These are phyloP conservation scores for Cyberlindnera mycetangii DNA, from an alignment of 805 yeast species.

Conservation along the genomic window DNA sequence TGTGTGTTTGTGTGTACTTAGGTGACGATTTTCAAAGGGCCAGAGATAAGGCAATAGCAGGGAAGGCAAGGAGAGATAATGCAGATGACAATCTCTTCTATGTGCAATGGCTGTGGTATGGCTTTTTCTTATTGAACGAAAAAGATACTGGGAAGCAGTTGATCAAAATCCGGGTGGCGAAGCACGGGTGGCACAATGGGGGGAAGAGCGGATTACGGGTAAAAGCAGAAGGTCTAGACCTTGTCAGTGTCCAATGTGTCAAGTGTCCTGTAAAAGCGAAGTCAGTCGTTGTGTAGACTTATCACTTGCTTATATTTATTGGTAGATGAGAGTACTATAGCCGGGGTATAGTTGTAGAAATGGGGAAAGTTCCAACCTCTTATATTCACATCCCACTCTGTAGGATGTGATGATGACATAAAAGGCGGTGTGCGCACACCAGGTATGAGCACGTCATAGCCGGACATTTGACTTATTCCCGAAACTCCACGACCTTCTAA, in stretches of 20 bases:
- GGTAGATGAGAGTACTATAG: neutral
- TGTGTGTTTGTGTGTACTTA: neutral
- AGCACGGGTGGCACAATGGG: constrained; percentile 1
- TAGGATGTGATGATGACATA: constrained; percentile 5
- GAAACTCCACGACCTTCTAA: neutral
- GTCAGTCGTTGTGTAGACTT: neutral
- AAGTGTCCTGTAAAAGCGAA: neutral
- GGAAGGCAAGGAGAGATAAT: too few relatives aligned
- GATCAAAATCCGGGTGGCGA: neutral
- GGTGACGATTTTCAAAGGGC: neutral
- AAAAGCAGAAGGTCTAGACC: neutral
- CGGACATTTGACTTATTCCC: neutral
- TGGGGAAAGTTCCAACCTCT: constrained; percentile 4
- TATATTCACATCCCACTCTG: constrained; percentile 5
- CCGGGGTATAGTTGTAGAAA: too few relatives aligned
- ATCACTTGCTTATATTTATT: neutral
- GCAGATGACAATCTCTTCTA: too few relatives aligned
- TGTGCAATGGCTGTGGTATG: too few relatives aligned
- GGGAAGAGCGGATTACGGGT: neutral
- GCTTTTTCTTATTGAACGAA: too few relatives aligned
- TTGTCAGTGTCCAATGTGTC: neutral
- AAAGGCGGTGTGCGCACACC: constrained; percentile 3
- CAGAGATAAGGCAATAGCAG: neutral
- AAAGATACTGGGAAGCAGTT: neutral
- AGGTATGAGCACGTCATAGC: constrained; percentile 12